A percentile compares a stretch with the other conserved stretches of the same genome.
These are phyloP conservation scores for Phialocephala sp. DNA, from an alignment of 2,329 filamentous ascomycete genomes.

Conservation along the genomic window DNA sequence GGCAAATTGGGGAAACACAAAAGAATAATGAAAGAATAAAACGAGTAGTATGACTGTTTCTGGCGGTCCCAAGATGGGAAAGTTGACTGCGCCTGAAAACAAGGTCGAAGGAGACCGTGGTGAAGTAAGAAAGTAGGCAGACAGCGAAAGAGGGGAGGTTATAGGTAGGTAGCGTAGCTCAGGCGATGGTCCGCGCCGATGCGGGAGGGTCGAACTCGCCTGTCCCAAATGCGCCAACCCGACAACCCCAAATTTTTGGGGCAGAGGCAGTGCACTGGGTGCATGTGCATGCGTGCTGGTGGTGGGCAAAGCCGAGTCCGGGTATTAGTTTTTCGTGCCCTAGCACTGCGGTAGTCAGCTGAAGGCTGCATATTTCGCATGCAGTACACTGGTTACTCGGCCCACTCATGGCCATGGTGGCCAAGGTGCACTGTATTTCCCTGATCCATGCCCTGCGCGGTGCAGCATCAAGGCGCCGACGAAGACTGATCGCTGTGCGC, in stretches of 20 bases:
- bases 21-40: constrained; percentile 41
- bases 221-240: constrained; percentile 1
- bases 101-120: constrained; percentile 57
- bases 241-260: neutral
- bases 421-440: constrained; percentile 8
- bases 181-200: neutral
- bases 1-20: constrained; percentile 31
- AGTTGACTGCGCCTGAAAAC: constrained; percentile 56
- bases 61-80: constrained; percentile 60
- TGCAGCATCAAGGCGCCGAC: constrained; percentile 11
- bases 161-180: constrained; percentile 4
- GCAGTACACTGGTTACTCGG: constrained; percentile 10
- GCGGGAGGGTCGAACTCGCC: neutral
- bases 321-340: constrained; percentile 12
- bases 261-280: constrained; percentile 3
- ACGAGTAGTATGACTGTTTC: constrained; percentile 49
- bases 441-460: constrained; percentile 14
- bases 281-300: constrained; percentile 3
- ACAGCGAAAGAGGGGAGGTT: constrained; percentile 32
- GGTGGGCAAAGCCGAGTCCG: constrained; percentile 11
- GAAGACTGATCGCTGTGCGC: constrained; percentile 17
- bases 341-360: constrained; percentile 13
- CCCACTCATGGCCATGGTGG: constrained; percentile 8
- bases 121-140: constrained; percentile 52
- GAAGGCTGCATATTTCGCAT: constrained; percentile 14